Evolutionary conservation across 192 early-diverging fungal genomes (phyloP), one percentile per base, ranked within the genome.

Genomic region (Cetraspora pellucida): DNA sequence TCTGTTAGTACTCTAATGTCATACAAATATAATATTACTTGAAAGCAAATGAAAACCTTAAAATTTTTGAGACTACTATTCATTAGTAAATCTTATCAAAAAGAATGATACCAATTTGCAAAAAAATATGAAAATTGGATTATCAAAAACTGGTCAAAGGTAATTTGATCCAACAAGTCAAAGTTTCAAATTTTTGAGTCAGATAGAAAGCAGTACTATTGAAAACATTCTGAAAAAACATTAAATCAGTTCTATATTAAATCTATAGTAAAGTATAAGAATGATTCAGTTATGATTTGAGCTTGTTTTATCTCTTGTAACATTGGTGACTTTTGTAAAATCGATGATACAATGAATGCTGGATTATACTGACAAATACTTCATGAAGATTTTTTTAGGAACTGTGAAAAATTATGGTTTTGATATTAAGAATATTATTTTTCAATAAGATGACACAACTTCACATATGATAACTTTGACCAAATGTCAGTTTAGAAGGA

Each of bases 381-480:
- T 13, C 3, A 70, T 0, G 65, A 77, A 43, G 80, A 78, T n/a
- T 23, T 31, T 81, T 8, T 1, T 58, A n/a, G 10, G 67, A 27
- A 75, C 76, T 6, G 10, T 77, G 4, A 52, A 69, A 25, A 46
- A 81, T n/a, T 76, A 72, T 67, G 59, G 74, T 45, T 47, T 81
- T 14, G 50, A 16, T 14, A 10, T 63, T 17, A 52, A 71, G n/a
- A 58, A 78, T 54, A 30, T 78, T 13, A 30, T 77, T 60, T 82
- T 84, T 23, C 79, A 82, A 17, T 77, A 84, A 21, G 78, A 84
- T 74, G 81, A 68, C 23, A 31, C 28, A 7, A 25, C 65, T 9
- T 43, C 28, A 17, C 65, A 68, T 27, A 68, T 19, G 3, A 25
- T 43, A n/a, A 68, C 8, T 11, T 1, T 0, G 19, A 50, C n/a